Base-by-base conservation (phyloP, 176 grass and related monocot species). In the Typha latifolia region DNA sequence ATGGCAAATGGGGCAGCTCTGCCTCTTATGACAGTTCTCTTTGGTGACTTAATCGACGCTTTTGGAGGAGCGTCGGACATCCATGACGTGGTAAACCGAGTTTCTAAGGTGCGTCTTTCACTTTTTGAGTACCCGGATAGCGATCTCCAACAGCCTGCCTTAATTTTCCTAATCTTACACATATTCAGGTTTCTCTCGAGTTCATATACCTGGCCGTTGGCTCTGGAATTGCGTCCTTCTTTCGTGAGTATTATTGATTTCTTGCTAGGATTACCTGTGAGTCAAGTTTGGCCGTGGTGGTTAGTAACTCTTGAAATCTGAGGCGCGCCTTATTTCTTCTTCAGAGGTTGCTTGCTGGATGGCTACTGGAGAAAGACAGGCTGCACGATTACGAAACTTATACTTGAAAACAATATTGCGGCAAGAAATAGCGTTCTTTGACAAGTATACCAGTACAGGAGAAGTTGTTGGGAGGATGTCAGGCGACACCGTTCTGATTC, bases 291-390 rank as follows among this genome's bases (percentile, higher is more conserved):
- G 19, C 5, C 21, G 2, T 59, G 20, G 16, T 59, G 20, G 16
- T 59, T 59, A 59, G 15, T 59, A 22, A 66, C n/a, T 76, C 27
- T 47, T 29, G 5, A 15, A 56, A 47, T 49, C 55, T 29, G 31
- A 62, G 68, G 12, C 9, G 12, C 9, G 16, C 16, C 37, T 10
- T 26, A 22, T 61, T 67, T 16, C 50, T n/a, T 22, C 18, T 67
- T 14, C 82, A 99, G 94, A 99, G 95, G 95, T 99, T 19, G 77
- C 89, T 64, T 99, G 89, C 62, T 99, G 95, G 95, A 99, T 99
- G 84, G 79, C 91, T 65, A 94, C 95, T 57, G 95, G 95, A 34
- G 95, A 99, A 71, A 85, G 95, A 47, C 95, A 99, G 66, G 86
- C 95, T 62, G 86, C 95, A 61, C 72, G 89, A 74, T 90, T 99